Conservation (phyloP, 1,139 yeast genomes). For the Taphrina flavorubra region DNA sequence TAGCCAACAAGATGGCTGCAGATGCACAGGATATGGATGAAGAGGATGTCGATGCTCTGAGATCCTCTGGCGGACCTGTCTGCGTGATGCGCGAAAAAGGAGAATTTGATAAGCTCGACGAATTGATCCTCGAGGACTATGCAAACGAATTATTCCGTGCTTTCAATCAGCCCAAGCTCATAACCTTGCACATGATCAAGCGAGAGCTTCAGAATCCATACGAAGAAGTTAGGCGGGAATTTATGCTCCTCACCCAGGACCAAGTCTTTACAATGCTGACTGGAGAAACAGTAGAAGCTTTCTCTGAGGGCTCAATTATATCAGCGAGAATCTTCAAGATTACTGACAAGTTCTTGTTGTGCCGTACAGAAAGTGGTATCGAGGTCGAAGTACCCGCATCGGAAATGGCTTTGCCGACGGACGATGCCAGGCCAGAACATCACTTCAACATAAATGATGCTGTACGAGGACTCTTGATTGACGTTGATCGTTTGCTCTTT, state of each 20-base stretch:
- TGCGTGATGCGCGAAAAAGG: constrained; percentile 68
- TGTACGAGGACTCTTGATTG: constrained; percentile 77
- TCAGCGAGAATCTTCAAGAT: constrained; percentile 72
- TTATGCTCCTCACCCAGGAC: constrained; percentile 67
- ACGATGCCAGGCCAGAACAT: constrained; percentile 29
- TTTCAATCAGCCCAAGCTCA: constrained; percentile 76
- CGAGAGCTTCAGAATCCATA: constrained; percentile 86
- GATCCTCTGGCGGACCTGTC: constrained; percentile 73
- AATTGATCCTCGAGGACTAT: constrained; percentile 84
- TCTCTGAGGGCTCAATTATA: constrained; percentile 72
- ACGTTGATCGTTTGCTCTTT: constrained; percentile 72
- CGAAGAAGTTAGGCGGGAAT: constrained; percentile 79
- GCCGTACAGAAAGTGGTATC: constrained; percentile 75
- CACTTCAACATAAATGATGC: constrained; percentile 69
- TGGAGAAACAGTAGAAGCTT: constrained; percentile 76
- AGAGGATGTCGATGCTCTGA: constrained; percentile 84
- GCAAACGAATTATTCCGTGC: constrained; percentile 87
- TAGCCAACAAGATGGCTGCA: constrained; percentile 96
- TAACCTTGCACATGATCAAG: constrained; percentile 83
- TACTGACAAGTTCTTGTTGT: constrained; percentile 59
- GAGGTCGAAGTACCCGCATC: constrained; percentile 72
- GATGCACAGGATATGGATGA: constrained; percentile 97
- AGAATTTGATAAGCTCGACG: constrained; percentile 86
- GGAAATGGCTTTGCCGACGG: constrained; percentile 52
- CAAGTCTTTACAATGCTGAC: constrained; percentile 90